phyloP scores from a whole-genome alignment of 2,329 filamentous ascomycete species.

The Paraphaeosphaeria sporulosa region DNA sequence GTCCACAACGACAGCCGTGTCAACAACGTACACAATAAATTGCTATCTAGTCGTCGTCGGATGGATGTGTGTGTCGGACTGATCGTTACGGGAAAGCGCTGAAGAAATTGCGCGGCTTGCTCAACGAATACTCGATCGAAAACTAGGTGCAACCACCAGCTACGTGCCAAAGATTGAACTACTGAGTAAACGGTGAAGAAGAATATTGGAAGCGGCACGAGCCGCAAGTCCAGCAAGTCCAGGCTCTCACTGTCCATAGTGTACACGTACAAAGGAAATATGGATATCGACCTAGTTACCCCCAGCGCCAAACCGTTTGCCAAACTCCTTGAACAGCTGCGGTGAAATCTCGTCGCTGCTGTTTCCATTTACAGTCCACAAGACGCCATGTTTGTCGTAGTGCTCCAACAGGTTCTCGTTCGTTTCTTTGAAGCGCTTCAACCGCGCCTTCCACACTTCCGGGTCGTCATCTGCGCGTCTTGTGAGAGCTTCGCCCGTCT shows the following conservation, averaged over 20 bases:
- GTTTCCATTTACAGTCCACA: conserved; percentile 87
- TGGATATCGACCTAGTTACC: conserved; percentile 22
- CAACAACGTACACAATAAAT: background rate
- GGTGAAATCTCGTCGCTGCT: conserved; percentile 95
- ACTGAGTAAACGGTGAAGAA: background rate
- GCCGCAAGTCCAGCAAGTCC: background rate
- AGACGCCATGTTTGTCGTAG: conserved; percentile 82
- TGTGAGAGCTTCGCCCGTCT: conserved; percentile 86
- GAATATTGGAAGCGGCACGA: background rate
- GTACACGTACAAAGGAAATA: conserved; percentile 11
- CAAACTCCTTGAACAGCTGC: conserved; percentile 84
- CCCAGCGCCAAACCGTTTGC: conserved; percentile 69
- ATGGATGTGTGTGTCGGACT: background rate
- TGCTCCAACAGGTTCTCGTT: conserved; percentile 86
- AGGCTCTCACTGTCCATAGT: background rate
- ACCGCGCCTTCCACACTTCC: conserved; percentile 81
- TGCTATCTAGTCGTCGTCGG: background rate
- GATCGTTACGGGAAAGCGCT: background rate
- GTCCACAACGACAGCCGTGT: background rate
- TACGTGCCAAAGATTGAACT: too few relatives aligned
- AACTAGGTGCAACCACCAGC: background rate
- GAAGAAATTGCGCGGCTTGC: background rate
- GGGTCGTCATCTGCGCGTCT: conserved; percentile 87
- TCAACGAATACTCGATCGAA: background rate
- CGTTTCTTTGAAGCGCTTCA: conserved; percentile 86